Base-by-base conservation (phyloP, 2,329 filamentous ascomycete species). In the Colletotrichum noveboracense region DNA sequence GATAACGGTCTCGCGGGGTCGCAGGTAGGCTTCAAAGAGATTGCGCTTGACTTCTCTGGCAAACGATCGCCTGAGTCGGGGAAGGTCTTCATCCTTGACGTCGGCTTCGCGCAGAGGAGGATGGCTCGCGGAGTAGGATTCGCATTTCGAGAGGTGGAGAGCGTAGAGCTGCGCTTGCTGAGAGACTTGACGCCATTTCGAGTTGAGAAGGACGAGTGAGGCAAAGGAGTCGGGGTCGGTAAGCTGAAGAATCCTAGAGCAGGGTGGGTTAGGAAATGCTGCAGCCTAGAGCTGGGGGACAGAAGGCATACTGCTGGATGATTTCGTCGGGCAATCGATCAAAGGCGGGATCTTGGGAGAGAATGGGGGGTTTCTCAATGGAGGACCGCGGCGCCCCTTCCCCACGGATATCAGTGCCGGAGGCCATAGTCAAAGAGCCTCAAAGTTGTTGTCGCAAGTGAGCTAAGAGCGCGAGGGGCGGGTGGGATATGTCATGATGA, bases 21-120 rank as follows among this genome's bases (percentile, higher is more conserved):
- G 91, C 67, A 95, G 83, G 82, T 95, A 96, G 43, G 93, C 91
- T 79, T 95, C 92, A 82, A 96, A 96, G 65, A 95, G 88, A 84
- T 95, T 95, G 73, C 94, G 91, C 84, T 95, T 94, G 78, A 94
- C 90, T 81, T 96, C 93, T 66, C 88, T 88, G 10, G 91, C 89
- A 80, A 97, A 96, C 30, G 91, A 87, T 24, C 88, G 88, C 72
- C 94, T 93, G 36, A 96, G 86, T 24, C 83, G 84, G 60, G 89
- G 88, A 7, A 96, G 86, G 71, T 91, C 87, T 36, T 88, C 86
- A 65, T 88, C 85, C 69, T 81, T 83, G 56, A 85, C 83, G 65
- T 84, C 80, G 24, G 84, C 75, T 58, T 85, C 82, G 55, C 81
- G 78, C 28, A 85, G 78, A n/a, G 82, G 80, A 18, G 81, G 81